Evolutionary conservation across 2,329 filamentous ascomycete genomes (phyloP), one percentile per base, ranked within the genome.

Genomic region (Calonectria multiphialidica): DNA sequence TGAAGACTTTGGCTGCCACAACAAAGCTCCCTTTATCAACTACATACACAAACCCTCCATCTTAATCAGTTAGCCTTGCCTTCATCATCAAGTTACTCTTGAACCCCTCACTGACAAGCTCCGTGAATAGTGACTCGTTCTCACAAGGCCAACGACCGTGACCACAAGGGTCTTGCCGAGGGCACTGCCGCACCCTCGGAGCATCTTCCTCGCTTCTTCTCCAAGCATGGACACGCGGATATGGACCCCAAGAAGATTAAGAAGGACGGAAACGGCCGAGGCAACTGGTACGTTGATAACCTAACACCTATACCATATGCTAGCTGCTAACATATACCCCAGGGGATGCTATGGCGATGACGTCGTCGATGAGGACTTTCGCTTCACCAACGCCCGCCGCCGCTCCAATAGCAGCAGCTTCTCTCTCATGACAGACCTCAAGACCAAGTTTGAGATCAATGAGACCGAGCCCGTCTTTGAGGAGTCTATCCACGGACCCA

Each of bases 361-460:
- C 85, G 88, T 96, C 75, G 90, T 95, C 80, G 95, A 98, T 82
- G 92, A 94, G 80, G 88, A 91, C 78, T 98, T 97, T 88, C 95
- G 92, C 81, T 92, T 97, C 81, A 90, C 89, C 88, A 97, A 98
- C 80, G 88, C 94, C 70, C 95, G 96, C 75, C 97, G 96, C 83
- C 95, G 95, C 84, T 97, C 95, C 86, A 98, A 98, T 88, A 96
- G 94, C 83, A 96, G 93, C 86, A 92, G 90, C 80, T 90, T 93
- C 79, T 92, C 91, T 68, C 90, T 91, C 79, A 87, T 95, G 78
- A 89, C 90, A 72, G 91, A 96, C 83, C 95, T 98, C 87, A 97
- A 97, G 90, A 98, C 96, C 85, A 99, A 99, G 87, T 98, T 98
- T 83, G 97, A 99, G 85, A 88, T 94, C 78, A 90, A 95, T 82